Evolutionary conservation across 2,329 filamentous ascomycete species (phyloP).

Genomic region (Westerdykella aurantiaca): DNA sequence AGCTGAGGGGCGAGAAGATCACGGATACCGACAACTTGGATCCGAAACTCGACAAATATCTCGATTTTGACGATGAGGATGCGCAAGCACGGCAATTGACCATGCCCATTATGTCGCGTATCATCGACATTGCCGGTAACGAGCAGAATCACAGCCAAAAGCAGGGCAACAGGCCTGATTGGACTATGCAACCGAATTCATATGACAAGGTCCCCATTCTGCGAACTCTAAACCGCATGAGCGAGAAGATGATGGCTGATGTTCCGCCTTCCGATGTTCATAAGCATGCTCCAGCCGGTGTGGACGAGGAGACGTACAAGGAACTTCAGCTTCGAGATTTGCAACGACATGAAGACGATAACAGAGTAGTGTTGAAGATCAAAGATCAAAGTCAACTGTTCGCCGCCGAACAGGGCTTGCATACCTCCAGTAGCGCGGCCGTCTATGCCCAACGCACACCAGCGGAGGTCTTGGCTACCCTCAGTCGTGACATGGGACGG

Average conservation of each 20-base stretch:
- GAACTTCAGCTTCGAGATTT: slow-evolving; percentile 76
- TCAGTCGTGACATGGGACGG: slow-evolving; percentile 59
- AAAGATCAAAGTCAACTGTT: slow-evolving; percentile 84
- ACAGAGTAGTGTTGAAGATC: slow-evolving; percentile 77
- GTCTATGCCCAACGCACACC: slow-evolving; percentile 67
- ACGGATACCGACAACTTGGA: slow-evolving; percentile 72
- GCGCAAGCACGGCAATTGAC: slow-evolving; percentile 41
- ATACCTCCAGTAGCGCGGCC: slow-evolving; percentile 45
- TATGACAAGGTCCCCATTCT: slow-evolving; percentile 80
- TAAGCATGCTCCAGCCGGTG: slow-evolving; percentile 57
- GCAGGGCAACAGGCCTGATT: slow-evolving; percentile 79
- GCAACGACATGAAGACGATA: slow-evolving; percentile 64
- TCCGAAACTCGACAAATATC: slow-evolving; percentile 77
- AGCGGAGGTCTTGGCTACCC: slow-evolving; percentile 57
- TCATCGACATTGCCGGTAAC: slow-evolving; percentile 89
- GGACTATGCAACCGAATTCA: slow-evolving; percentile 76
- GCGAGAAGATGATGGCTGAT: slow-evolving; percentile 87
- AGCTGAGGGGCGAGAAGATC: slow-evolving; percentile 82
- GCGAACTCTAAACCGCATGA: slow-evolving; percentile 80
- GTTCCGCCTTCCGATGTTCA: slow-evolving; percentile 72
- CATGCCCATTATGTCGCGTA: slow-evolving; percentile 69
- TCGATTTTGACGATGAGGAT: slow-evolving; percentile 62
- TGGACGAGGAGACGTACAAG: slow-evolving; percentile 68
- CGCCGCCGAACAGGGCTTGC: slow-evolving; percentile 45
- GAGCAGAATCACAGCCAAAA: slow-evolving; percentile 89